A percentile compares a stretch with the other conserved stretches of the same genome.
These are phyloP conservation scores for Podospora didyma DNA, from an alignment of 495 filamentous ascomycete genomes.

Conservation along the genomic window DNA sequence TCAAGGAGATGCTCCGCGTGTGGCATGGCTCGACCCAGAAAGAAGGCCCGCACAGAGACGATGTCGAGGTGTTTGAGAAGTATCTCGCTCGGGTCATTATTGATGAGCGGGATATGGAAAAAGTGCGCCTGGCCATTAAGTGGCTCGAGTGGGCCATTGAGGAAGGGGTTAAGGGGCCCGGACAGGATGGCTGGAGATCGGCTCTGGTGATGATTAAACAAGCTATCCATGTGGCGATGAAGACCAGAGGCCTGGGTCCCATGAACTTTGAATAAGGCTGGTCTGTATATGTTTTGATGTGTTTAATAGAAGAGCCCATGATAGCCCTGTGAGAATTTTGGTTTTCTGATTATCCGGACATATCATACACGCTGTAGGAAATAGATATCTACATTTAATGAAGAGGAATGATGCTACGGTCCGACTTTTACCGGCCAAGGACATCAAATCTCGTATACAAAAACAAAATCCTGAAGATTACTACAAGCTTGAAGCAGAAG, in stretches of 20 bases:
- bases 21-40: conserved; percentile 65
- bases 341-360: too few species aligned
- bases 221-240: conserved; percentile 57
- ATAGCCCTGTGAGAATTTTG: too few species aligned
- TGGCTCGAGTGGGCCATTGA: conserved; percentile 75
- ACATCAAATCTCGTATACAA: too few species aligned
- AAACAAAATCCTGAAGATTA: too few species aligned
- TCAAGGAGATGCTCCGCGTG: conserved; percentile 46
- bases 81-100: conserved; percentile 66
- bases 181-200: conserved; percentile 29
- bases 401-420: too few species aligned
- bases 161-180: conserved; percentile 18
- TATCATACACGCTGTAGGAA: too few species aligned
- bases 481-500: too few species aligned
- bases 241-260: conserved; percentile 57
- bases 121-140: conserved; percentile 37
- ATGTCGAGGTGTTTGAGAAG: conserved; percentile 64
- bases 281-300: too few species aligned
- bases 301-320: too few species aligned
- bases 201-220: conserved; percentile 54
- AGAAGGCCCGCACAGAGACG: conserved; percentile 70
- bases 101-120: conserved; percentile 69
- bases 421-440: too few species aligned
- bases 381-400: too few species aligned
- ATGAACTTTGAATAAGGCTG: conserved; percentile 47